Evolutionary conservation across 768 basidiomycete species (phyloP).

Genomic region (Psilocybe tampanensis): DNA sequence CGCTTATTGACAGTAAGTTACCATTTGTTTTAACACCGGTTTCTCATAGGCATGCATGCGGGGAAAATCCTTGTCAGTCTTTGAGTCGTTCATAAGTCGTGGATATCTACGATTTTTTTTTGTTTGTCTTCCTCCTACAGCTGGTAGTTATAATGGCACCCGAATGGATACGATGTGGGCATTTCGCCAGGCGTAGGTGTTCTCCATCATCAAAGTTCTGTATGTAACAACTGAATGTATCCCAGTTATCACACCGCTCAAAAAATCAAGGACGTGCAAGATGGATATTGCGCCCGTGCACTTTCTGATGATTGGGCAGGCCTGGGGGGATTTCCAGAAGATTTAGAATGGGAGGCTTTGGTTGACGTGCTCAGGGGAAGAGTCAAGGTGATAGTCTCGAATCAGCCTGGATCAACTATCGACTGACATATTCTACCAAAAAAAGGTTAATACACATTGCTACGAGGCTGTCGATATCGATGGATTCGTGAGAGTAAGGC

Average conservation of each 20-base stretch:
- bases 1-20: not conserved
- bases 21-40: not conserved
- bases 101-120: not conserved
- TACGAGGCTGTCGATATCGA: slow-evolving; percentile 72
- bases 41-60: slow-evolving; percentile 54
- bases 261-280: slow-evolving; percentile 68
- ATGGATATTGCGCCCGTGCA: slow-evolving; percentile 62
- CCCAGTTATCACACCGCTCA: slow-evolving; percentile 64
- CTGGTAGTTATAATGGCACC: slow-evolving; percentile 42
- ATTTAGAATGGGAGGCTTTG: slow-evolving; percentile 77
- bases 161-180: slow-evolving; percentile 76
- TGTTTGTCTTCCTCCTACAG: slow-evolving; percentile 24
- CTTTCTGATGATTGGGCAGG: slow-evolving; percentile 47
- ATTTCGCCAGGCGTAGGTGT: slow-evolving; percentile 62
- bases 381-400: slow-evolving; percentile 50
- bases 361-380: slow-evolving; percentile 78
- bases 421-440: not conserved
- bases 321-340: slow-evolving; percentile 65
- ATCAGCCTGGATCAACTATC: not conserved
- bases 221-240: not conserved
- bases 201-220: not conserved
- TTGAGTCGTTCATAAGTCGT: not conserved
- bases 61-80: slow-evolving; percentile 55
- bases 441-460: slow-evolving; percentile 56
- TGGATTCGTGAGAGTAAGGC: slow-evolving; percentile 63